phyloP scores from a whole-genome alignment of 768 basidiomycete genomes.

The Mycena amicta region DNA sequence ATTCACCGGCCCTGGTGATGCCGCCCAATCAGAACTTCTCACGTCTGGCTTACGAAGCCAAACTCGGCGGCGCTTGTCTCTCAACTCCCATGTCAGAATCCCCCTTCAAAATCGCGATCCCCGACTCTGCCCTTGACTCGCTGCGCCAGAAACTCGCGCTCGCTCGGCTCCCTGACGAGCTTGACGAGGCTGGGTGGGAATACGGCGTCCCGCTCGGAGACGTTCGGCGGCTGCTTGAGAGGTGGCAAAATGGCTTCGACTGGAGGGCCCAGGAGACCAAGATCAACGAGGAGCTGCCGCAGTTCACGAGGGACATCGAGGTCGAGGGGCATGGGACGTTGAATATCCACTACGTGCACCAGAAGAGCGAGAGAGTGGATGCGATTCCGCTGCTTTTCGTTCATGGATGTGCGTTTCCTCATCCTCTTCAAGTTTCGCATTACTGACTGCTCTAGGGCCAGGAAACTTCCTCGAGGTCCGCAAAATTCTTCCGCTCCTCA shows the following conservation, averaged over 20 bases:
- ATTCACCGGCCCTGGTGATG: too few relatives aligned
- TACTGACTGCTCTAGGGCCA: constrained; percentile 46
- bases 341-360: constrained; percentile 48
- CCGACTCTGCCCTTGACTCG: constrained; percentile 42
- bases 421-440: neutral
- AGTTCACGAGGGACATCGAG: constrained; percentile 46
- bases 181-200: constrained; percentile 50
- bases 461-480: constrained; percentile 59
- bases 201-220: constrained; percentile 57
- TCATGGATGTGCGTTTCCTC: constrained; percentile 50
- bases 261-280: constrained; percentile 30
- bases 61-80: constrained; percentile 29
- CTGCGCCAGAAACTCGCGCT: constrained; percentile 51
- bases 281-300: constrained; percentile 43
- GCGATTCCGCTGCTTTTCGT: constrained; percentile 40
- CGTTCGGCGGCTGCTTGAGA: constrained; percentile 45
- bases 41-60: too few relatives aligned
- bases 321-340: constrained; percentile 40
- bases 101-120: constrained; percentile 50
- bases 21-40: too few relatives aligned
- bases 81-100: constrained; percentile 29
- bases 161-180: constrained; percentile 57
- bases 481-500: constrained; percentile 59
- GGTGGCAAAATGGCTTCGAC: constrained; percentile 54
- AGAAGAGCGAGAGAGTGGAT: constrained; percentile 32